Evolutionary conservation across 106 monocot genomes (phyloP), one percentile per base, ranked within the genome.

Genomic region (Dendrobium catenatum): DNA sequence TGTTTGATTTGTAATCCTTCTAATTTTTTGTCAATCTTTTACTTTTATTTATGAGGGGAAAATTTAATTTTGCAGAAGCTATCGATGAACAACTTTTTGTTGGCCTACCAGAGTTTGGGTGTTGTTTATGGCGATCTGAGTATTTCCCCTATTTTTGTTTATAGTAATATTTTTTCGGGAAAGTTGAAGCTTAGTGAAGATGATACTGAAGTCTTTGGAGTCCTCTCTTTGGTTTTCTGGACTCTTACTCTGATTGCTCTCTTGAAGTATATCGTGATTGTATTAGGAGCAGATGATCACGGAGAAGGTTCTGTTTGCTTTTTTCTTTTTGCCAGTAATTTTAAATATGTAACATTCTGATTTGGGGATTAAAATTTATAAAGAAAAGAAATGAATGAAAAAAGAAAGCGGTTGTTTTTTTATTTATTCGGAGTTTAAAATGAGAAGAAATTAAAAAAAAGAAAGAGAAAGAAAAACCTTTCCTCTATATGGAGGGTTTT

Each of bases 21-120:
- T 77, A 19, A 43, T 40, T 48, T 61, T 75, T 49, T 55, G 37
- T 55, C 16, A 13, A 11, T 51, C 51, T 51, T 13, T 51, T 51
- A 15, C 51, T 51, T 51, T 15, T 15, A 51, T 51, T 51, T 51
- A 13, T 13, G 51, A 15, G 51, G 10, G 51, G 51, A 15, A 51
- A 51, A 13, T 2, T 33, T 66, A 8, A 9, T 82, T 79, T 78
- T 81, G 33, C 82, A 93, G 90, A 90, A 78, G 72, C 3, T 83
- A 64, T 90, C 76, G 49, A 82, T 79, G 68, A 80, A 55, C 5
- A 85, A 89, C 5, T 76, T 93, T 58, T 42, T 87, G 66, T 79
- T 93, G 84, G 91, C 91, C 44, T 93, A 94, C 73, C 94, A 94
- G 84, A 94, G 89, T 77, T 80, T 94, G 48, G 89, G 94, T 24